Evolutionary conservation across 2,329 filamentous ascomycete genomes (phyloP), one percentile per base, ranked within the genome.

Genomic region (Parascedosporium putredinis): DNA sequence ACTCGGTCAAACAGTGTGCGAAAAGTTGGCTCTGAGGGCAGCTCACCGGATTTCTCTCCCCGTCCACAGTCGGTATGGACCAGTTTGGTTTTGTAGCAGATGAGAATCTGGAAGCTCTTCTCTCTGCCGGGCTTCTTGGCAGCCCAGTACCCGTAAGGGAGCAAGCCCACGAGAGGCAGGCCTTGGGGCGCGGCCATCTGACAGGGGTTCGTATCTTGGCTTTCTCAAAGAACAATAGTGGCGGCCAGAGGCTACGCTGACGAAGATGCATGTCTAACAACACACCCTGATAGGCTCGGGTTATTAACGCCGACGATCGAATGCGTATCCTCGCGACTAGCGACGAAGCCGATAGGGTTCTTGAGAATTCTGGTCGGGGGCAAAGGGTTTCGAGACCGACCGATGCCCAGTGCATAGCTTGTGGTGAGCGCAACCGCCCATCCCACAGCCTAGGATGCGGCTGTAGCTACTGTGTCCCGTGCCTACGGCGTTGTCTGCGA

Each of bases 401-500:
- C 8, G 16, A 43, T 27, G 9, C 3, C 2, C 34, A 49, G 36
- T 49, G 47, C 25, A 31, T 49, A 6, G 23, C 22, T 24, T 49
- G 47, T 23, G 18, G 5, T 2, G 25, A 27, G 23, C 7, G n/a
- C 3, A 5, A n/a, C 16, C 16, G 24, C 12, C 34, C 38, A 20
- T 24, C n/a, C 18, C 6, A 16, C n/a, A 14, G 10, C 9, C 51
- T 56, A 2, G 44, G 40, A 2, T 56, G 55, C 47, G 53, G 50
- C 8, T 55, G 54, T 49, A 40, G 31, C 16, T 55, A 50, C 33
- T 56, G 54, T 45, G 24, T 45, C 18, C 36, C 9, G 3, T 56
- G 55, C 20, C 49, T 56, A 20, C 47, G 55, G 27, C 20, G 33
- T 2, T 55, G 53, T 29, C 38, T 56, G 16, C 52, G 51, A 14